These are phyloP conservation scores for Rhinocladiella similis DNA, from an alignment of 2,329 filamentous ascomycete species.

Conservation along the genomic window DNA sequence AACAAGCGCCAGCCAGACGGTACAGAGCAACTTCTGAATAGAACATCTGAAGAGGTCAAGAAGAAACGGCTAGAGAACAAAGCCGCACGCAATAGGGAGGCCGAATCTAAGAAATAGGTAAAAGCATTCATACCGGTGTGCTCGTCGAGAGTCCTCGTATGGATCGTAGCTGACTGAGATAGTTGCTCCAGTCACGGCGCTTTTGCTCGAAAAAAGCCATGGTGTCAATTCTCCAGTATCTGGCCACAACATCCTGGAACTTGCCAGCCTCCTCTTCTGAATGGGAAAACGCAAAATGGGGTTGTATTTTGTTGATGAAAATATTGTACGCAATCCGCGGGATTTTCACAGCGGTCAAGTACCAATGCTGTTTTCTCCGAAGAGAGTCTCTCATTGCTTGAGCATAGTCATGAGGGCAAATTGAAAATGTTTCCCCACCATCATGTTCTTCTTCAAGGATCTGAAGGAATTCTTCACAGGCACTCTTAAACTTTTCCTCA, in stretches of 20 bases:
- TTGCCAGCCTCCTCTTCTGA: background rate
- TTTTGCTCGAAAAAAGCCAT: conserved; percentile 1
- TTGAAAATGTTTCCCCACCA: background rate
- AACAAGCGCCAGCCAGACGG: background rate
- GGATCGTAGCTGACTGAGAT: conserved; percentile 2
- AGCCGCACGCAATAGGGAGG: conserved; percentile 3
- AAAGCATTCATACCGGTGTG: background rate
- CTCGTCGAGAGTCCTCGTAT: background rate
- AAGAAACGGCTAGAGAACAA: conserved; percentile 1
- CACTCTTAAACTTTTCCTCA: conserved; percentile 11
- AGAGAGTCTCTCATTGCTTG: conserved; percentile 5
- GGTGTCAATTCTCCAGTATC: conserved; percentile 4
- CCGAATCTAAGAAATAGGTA: background rate
- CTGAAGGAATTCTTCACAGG: conserved; percentile 25
- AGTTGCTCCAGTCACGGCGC: background rate
- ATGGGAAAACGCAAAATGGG: background rate
- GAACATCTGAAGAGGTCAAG: background rate
- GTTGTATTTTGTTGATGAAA: conserved; percentile 3
- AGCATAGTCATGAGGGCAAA: background rate
- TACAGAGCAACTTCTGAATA: background rate
- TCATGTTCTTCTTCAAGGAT: conserved; percentile 31
- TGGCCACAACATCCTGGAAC: conserved; percentile 4
- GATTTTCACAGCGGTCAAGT: conserved; percentile 4
- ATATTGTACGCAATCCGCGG: background rate
- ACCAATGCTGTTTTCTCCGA: conserved; percentile 5